Base-by-base conservation (phyloP, 2,329 filamentous ascomycete genomes). In the Elsinoe fawcettii region DNA sequence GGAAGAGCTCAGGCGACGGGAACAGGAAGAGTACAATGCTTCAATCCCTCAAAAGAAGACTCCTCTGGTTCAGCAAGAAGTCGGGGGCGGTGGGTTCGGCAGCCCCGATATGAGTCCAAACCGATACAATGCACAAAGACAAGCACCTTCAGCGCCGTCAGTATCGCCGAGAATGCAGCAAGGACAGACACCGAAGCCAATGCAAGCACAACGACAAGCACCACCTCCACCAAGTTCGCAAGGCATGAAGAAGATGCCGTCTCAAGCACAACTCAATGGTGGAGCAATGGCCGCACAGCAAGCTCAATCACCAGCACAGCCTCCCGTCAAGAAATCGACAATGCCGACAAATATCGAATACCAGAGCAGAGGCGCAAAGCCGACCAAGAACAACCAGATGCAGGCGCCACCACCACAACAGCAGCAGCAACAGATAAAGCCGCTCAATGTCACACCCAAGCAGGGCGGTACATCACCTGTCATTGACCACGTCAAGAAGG, bases 31-130 rank as follows among this genome's bases (percentile, higher is more conserved):
- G 16, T 96, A 96, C 72, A 96, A 97, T 70, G 87, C 89, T 34
- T 90, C 88, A 22, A 75, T 96, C 59, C 92, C 90, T 30, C 87
- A 95, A 76, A 85, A 80, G 61, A 89, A 88, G 69, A 75, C 84
- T 9, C 88, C 89, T 2, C 67, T 93, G 63, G 90, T 91, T 30
- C 89, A 97, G 70, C 91, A 96, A 72, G 93, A 97, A 71, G 75
- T 97, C 63, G 89, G 88, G 58, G 87, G 83, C 60, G 27, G 27
- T 30, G 79, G 82, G 37, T 77, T 79, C 60, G 74, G 77, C 44
- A 76, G 75, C 60, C 61, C 70, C n/a, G 75, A 73, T 56, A 73
- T 72, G 20, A 71, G 76, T 18, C 69, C 79, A 12, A 82, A 85
- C 64, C 83, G 90, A 60, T 97, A 90, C 73, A 96, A 95, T 69